phyloP scores from a whole-genome alignment of 129 eudicot species.

The Chrysanthemum seticuspe region DNA sequence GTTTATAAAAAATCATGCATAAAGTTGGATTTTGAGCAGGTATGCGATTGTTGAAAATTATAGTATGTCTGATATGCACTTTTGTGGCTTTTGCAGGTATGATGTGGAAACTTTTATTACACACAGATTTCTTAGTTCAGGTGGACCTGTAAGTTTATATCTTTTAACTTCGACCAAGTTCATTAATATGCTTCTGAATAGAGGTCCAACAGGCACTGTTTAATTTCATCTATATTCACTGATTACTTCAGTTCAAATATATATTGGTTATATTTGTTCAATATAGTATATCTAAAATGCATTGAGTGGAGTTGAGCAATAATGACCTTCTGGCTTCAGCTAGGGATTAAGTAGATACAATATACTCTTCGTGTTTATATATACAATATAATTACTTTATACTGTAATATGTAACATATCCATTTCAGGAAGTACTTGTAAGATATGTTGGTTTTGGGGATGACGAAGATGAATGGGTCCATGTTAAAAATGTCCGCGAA shows the following conservation, averaged over 20 bases:
- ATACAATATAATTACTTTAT: too few species aligned
- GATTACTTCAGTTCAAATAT: neutral
- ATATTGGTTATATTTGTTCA: neutral
- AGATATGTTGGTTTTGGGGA: conserved; percentile 39
- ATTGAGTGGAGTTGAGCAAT: too few species aligned
- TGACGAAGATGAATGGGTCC: conserved; percentile 85
- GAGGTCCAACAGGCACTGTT: too few species aligned
- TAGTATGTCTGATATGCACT: neutral
- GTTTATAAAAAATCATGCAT: too few species aligned
- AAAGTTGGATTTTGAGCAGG: too few species aligned
- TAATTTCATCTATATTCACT: neutral
- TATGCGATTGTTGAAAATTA: too few species aligned
- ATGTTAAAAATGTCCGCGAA: conserved; percentile 57
- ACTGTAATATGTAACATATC: too few species aligned
- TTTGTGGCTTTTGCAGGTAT: conserved; percentile 24
- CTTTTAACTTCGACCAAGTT: neutral
- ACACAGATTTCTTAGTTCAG: conserved; percentile 33
- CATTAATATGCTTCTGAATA: too few species aligned
- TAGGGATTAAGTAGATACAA: too few species aligned
- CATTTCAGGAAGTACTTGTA: conserved; percentile 38
- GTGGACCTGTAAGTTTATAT: conserved; percentile 31
- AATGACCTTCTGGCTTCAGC: too few species aligned
- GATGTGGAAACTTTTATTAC: conserved; percentile 37
- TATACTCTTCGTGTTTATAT: too few species aligned
- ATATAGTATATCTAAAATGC: too few species aligned